phyloP scores from a whole-genome alignment of 2,329 filamentous ascomycete species.

The Davidsoniella neocaledoniae region DNA sequence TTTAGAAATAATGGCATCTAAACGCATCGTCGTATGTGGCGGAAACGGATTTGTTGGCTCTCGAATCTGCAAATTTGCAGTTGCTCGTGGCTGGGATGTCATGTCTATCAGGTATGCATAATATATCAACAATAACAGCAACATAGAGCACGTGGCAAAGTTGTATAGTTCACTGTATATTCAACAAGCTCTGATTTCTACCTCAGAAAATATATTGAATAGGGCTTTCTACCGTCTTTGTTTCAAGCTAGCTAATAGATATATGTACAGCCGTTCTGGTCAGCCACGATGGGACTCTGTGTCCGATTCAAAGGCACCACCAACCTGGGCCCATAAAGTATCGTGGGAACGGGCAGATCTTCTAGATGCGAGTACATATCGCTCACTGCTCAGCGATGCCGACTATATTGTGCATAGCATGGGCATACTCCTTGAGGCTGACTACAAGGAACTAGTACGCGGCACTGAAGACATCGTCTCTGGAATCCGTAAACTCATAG shows the following conservation, averaged over 20 bases:
- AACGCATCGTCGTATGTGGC: conserved; percentile 77
- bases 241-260: not conserved
- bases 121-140: not conserved
- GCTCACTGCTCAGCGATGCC: conserved; percentile 55
- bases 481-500: conserved; percentile 63
- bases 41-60: conserved; percentile 83
- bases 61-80: conserved; percentile 81
- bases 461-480: conserved; percentile 69
- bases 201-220: not conserved
- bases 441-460: conserved; percentile 85
- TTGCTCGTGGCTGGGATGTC: conserved; percentile 75
- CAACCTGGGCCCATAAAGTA: conserved; percentile 67
- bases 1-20: conserved; percentile 38
- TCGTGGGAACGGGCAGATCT: conserved; percentile 82
- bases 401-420: conserved; percentile 85
- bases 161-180: no score
- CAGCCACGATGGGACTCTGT: conserved; percentile 72
- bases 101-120: conserved; percentile 68
- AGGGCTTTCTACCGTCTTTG: not conserved
- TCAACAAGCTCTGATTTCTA: no score
- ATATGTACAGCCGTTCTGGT: conserved; percentile 57
- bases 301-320: conserved; percentile 51
- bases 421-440: conserved; percentile 90
- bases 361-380: conserved; percentile 66
- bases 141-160: no score